Percentiles rank a stretch among this genome's conserved stretches.
Conservation (phyloP, 2,329 filamentous ascomycete genomes). For the Alternaria panax region DNA sequence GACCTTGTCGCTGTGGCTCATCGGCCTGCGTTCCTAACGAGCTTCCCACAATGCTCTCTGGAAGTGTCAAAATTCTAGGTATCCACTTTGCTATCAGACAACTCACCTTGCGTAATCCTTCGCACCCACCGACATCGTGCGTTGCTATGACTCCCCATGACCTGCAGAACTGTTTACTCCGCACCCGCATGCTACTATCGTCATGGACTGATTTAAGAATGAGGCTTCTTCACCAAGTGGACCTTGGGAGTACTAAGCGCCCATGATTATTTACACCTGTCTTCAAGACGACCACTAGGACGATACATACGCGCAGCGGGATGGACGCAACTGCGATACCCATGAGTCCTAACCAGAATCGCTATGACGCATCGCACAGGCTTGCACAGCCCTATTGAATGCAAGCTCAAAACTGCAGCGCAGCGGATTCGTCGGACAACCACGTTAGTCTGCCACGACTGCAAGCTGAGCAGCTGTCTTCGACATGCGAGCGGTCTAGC, state of each 20-base stretch:
- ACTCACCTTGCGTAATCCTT: slow-evolving; percentile 48
- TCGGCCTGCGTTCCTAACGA: slow-evolving; percentile 37
- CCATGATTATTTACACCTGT: slow-evolving; percentile 5
- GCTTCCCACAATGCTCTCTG: slow-evolving; percentile 38
- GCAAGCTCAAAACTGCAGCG: slow-evolving; percentile 29
- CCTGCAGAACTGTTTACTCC: slow-evolving; percentile 37
- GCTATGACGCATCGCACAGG: slow-evolving; percentile 39
- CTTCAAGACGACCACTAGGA: slow-evolving; percentile 10
- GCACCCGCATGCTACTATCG: slow-evolving; percentile 24
- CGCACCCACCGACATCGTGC: slow-evolving; percentile 26
- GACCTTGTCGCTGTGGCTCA: slow-evolving; percentile 30
- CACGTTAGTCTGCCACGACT: slow-evolving; percentile 45
- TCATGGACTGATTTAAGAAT: slow-evolving; percentile 9
- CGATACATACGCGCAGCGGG: slow-evolving; percentile 3
- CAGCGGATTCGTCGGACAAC: slow-evolving; percentile 37
- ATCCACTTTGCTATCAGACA: slow-evolving; percentile 44
- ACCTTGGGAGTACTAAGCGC: slow-evolving; percentile 1
- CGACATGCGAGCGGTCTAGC: slow-evolving; percentile 40
- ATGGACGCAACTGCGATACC: slow-evolving; percentile 6
- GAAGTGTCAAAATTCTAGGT: slow-evolving; percentile 30
- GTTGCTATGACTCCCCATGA: slow-evolving; percentile 39
- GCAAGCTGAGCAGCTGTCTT: slow-evolving; percentile 37
- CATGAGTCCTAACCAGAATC: slow-evolving; percentile 11
- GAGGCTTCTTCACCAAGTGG: slow-evolving; percentile 9
- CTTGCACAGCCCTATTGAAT: slow-evolving; percentile 40